Base-by-base conservation (phyloP, 1,139 yeast species). In the Taiozyma sp. region DNA sequence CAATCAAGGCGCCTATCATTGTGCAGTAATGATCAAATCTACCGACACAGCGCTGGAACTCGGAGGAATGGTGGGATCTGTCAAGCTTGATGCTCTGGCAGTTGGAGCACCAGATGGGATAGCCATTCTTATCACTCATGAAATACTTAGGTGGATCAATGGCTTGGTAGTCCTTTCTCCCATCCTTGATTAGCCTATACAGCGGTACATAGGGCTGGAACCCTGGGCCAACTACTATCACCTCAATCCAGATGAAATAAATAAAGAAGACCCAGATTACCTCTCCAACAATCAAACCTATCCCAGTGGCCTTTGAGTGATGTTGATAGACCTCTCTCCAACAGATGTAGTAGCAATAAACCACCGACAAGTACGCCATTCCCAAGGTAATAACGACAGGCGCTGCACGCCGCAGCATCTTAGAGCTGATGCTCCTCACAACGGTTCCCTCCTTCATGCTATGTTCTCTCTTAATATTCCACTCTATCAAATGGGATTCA, bases 1-100 rank as follows among this genome's bases (percentile, higher is more conserved):
- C 90, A 29, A 85, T 73, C 3, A 76, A 75, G 0, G 71, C 62
- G 0, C 89, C 89, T 4, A 85, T 64, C 81, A 84, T 83, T 3
- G 78, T 57, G 62, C 93, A 85, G 58, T 72, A 80, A 62, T 85
- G 93, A 62, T 85, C 93, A 62, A 80, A 79, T 51, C 76, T 70
- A 1, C 81, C 76, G 0, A 83, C 76, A 57, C 85, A 81, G 41
- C 63, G 60, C 0, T 70, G 69, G 50, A 65, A 47, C 45, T 73
- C 69, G 22, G 73, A 71, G 54, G 85, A 81, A 60, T 81, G 89
- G 54, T 77, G 83, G 2, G 81, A 60, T 49, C 91, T 67, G 11
- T 77, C 72, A 1, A 76, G 63, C 58, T 81, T 82, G 22, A 84
- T 67, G 6, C 83, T 74, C 43, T 74, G 68, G 52, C 88, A 80